Base-by-base conservation (phyloP, 148 eudicot species). In the Nepenthes gracilis region DNA sequence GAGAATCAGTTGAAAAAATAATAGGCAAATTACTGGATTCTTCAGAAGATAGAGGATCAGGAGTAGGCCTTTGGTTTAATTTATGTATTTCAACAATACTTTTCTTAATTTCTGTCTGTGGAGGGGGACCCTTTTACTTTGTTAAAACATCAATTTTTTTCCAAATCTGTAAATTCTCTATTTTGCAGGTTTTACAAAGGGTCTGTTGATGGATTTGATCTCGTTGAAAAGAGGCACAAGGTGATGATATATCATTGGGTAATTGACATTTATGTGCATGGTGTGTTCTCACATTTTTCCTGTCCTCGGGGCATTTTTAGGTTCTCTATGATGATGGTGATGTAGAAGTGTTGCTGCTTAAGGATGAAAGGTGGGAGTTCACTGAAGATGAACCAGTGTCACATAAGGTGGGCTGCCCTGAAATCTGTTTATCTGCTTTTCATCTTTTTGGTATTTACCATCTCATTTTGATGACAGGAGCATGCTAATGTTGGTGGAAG, bases 361-460 rank as follows among this genome's bases (percentile, higher is more conserved):
- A 59, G 33, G 15, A 59, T 33, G 62, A 59, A 59, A 59, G 32
- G 13, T 59, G 62, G 62, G 51, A 59, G 62, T 59, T 43, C 13
- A 15, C 43, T 43, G 37, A 43, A 40, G 62, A 15, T 59, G 62
- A 38, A 32, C 9, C 50, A n/a, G 62, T 9, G 14, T 43, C 35
- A 4, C 23, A 14, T 32, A 59, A 45, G 62, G 62, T 59, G 48
- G 14, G 62, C 43, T 6, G 36, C 34, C 62, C 9, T 1, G 11
- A 43, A 13, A 4, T 59, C 35, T 43, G 6, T 50, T 34, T 43
- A 23, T 3, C 48, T 23, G 13, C 33, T 43, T 43, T 8, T 59
- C 43, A 40, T 59, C 62, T 59, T 2, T 15, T 1, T 23, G 9
- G 2, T 47, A 43, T 59, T 11, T 59, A 33, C 43, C 43, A 12